Base-by-base conservation (phyloP, 2,329 filamentous ascomycete genomes). In the Ceratocystis smalleyi region DNA sequence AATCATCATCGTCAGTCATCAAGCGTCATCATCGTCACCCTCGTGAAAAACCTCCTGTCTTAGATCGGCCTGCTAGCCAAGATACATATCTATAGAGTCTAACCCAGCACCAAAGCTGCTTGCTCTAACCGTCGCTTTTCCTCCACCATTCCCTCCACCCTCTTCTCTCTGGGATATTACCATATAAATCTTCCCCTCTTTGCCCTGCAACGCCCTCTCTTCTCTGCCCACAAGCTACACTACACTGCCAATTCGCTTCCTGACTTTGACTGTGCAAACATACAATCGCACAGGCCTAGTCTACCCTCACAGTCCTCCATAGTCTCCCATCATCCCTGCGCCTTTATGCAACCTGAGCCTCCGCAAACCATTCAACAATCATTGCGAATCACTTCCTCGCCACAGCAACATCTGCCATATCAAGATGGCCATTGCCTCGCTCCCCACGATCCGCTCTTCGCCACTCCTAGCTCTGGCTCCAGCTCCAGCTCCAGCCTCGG, bases 271-370 rank as follows among this genome's bases (percentile, higher is more conserved):
- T 62, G 60, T 62, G 60, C 60, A 62, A 43, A 49, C 5, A 24
- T n/a, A 17, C 17, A 32, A 45, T 30, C 30, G 60, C 60, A 62
- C 60, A 62, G 60, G 24, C 27, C 60, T 62, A 49, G 60, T 62
- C 60, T n/a, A 19, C 60, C n/a, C 24, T 19, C 10, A n/a, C 22
- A 19, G 6, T 49, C 4, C 19, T 27, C 24, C 49, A 19, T n/a
- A 27, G 19, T 2, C 2, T 17, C 17, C 30, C n/a, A n/a, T 19
- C 27, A 8, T 19, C 35, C 43, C 43, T 40, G 45, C 43, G 43
- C 43, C 60, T 62, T 62, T 62, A 62, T 62, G 60, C 43, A 32
- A 45, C 27, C 60, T 62, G 60, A 49, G 43, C 22, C 35, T 51
- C 6, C 17, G 5, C 22, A 62, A 35, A 22, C 30, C 35, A 57